Percentiles rank a stretch among this genome's conserved stretches.
These are phyloP conservation scores for Solanum tarapatanum DNA, from an alignment of 257 asterid species.

Conservation along the genomic window DNA sequence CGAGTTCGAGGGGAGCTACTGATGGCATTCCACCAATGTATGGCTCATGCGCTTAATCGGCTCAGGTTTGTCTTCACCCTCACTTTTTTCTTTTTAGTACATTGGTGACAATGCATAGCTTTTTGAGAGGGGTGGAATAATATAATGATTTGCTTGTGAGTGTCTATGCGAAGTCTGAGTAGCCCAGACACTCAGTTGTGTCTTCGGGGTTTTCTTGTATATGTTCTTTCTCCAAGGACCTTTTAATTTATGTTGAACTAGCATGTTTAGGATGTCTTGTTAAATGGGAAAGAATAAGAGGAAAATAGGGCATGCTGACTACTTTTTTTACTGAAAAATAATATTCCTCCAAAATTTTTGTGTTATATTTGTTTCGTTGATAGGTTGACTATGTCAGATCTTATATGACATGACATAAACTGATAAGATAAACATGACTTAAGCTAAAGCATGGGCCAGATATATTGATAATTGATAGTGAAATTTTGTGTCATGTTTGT, in stretches of 20 bases:
- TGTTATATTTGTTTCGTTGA: too few relatives aligned
- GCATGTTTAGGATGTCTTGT: too few relatives aligned
- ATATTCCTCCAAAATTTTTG: too few relatives aligned
- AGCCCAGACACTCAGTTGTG: not conserved
- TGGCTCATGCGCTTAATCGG: not conserved
- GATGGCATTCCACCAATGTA: too few relatives aligned
- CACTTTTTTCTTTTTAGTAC: not conserved
- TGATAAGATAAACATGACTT: not conserved
- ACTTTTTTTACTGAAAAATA: too few relatives aligned
- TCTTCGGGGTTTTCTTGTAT: too few relatives aligned
- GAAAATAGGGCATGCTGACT: not conserved
- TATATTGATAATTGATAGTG: not conserved
- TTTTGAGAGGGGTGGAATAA: not conserved
- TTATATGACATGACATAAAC: not conserved
- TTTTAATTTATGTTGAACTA: too few relatives aligned
- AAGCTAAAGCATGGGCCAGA: not conserved
- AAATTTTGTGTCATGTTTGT: too few relatives aligned
- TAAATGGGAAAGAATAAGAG: not conserved
- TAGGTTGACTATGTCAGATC: too few relatives aligned
- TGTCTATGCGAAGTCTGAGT: not conserved
- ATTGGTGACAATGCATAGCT: not conserved
- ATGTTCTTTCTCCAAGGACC: not conserved
- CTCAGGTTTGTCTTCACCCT: not conserved
- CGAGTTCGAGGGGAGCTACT: too few relatives aligned
- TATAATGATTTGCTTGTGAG: not conserved